A percentile compares a stretch with the other conserved stretches of the same genome.
Conservation (phyloP, 495 filamentous ascomycete species). For the Bryoglossum gracile region DNA sequence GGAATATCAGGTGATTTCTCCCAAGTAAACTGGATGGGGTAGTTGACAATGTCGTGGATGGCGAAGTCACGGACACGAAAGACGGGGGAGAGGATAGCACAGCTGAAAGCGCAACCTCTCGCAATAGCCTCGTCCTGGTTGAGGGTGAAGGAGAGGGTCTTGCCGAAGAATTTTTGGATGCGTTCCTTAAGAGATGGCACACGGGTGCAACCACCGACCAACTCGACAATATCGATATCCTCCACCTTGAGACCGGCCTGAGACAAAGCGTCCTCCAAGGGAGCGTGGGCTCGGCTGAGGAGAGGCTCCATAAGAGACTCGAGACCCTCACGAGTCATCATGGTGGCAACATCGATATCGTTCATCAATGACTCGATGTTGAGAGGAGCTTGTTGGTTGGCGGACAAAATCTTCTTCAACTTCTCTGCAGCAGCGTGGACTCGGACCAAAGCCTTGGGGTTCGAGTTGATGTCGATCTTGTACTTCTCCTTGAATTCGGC, state of each 20-base stretch:
- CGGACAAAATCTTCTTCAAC: constrained; percentile 97
- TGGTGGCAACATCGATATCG: constrained; percentile 80
- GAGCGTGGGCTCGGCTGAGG: constrained; percentile 61
- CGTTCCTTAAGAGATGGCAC: constrained; percentile 87
- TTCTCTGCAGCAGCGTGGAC: constrained; percentile 88
- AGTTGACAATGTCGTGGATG: constrained; percentile 93
- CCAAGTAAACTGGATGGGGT: constrained; percentile 99
- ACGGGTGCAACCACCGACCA: constrained; percentile 93
- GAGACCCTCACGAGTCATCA: constrained; percentile 91
- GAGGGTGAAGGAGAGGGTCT: constrained; percentile 87
- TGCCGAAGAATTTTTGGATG: constrained; percentile 85
- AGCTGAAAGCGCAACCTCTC: constrained; percentile 94
- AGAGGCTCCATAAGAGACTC: constrained; percentile 85
- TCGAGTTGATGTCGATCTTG: constrained; percentile 81
- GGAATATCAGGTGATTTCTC: constrained; percentile 98
- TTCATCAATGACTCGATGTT: constrained; percentile 99
- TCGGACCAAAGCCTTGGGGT: constrained; percentile 82
- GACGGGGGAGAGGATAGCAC: constrained; percentile 93
- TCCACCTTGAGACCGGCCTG: constrained; percentile 84
- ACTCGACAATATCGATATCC: constrained; percentile 90
- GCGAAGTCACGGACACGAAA: constrained; percentile 99
- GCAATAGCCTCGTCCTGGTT: constrained; percentile 98
- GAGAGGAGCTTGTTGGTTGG: constrained; percentile 87
- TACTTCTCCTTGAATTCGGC: constrained; percentile 92
- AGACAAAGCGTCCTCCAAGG: constrained; percentile 82